These are phyloP conservation scores for Biscogniauxia sp. DNA, from an alignment of 2,329 filamentous ascomycete species.

Conservation along the genomic window DNA sequence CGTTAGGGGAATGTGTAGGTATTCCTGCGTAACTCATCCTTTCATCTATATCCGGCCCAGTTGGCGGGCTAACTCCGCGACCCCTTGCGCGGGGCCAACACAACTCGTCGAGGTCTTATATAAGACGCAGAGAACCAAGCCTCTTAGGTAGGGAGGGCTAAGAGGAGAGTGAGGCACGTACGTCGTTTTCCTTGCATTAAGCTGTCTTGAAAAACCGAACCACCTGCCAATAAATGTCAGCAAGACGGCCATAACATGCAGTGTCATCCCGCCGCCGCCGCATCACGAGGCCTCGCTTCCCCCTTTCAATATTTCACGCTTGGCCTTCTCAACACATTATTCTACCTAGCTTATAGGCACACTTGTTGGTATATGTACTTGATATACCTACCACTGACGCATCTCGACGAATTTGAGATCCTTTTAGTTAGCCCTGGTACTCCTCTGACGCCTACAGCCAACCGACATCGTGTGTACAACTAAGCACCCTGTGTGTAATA, in stretches of 20 bases:
- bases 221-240: background rate
- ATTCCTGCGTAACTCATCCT: background rate
- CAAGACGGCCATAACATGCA: background rate
- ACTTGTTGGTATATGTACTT: background rate
- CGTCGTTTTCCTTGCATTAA: background rate
- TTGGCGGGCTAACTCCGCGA: background rate
- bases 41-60: background rate
- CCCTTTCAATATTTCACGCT: background rate
- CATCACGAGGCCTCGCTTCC: background rate
- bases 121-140: background rate
- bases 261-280: background rate
- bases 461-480: background rate
- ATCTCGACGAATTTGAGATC: background rate
- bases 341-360: background rate
- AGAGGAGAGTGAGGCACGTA: background rate
- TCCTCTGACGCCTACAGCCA: background rate
- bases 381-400: background rate
- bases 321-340: background rate
- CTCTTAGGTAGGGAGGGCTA: background rate
- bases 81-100: background rate
- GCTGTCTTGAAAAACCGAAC: background rate
- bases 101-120: background rate
- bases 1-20: background rate
- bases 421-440: background rate
- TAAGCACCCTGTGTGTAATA: background rate